phyloP scores from a whole-genome alignment of 768 basidiomycete species.

The Mycena floridula region DNA sequence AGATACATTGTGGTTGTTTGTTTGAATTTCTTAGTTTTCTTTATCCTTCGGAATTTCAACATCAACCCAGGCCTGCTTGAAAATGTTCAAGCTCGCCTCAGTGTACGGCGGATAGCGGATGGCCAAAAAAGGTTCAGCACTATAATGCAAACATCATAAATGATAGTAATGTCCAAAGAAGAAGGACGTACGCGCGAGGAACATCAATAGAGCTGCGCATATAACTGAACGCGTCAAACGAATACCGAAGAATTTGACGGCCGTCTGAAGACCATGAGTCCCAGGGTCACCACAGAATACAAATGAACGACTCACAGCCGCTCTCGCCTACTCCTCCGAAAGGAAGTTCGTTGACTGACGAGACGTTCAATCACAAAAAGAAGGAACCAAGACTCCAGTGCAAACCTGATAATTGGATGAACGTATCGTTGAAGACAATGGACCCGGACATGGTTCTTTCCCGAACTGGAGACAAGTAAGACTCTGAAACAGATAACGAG shows the following conservation, averaged over 20 bases:
- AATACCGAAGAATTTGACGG: conserved; percentile 5
- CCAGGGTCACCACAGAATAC: too few species aligned
- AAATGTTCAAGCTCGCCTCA: too few species aligned
- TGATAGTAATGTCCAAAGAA: background rate
- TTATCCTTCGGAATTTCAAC: too few species aligned
- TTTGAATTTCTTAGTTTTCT: too few species aligned
- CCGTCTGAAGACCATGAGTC: too few species aligned
- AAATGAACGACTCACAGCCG: conserved; percentile 70
- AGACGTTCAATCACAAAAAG: background rate
- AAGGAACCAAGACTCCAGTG: too few species aligned
- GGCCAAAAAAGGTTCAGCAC: background rate
- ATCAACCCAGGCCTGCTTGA: too few species aligned
- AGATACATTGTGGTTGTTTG: too few species aligned
- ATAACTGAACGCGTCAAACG: conserved; percentile 6
- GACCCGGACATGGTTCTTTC: conserved; percentile 68
- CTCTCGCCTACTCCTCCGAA: conserved; percentile 72
- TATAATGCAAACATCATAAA: background rate
- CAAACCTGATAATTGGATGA: conserved; percentile 49
- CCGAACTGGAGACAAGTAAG: conserved; percentile 39
- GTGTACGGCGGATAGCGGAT: conserved; percentile 7
- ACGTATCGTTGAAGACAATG: conserved; percentile 60
- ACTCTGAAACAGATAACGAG: background rate
- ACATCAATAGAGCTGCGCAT: background rate
- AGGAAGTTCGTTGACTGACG: conserved; percentile 53
- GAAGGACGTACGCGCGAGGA: conserved; percentile 2